A percentile compares a stretch with the other conserved stretches of the same genome.
phyloP scores from a whole-genome alignment of 1,284 basidiomycete species.

The Vanrija sp. region DNA sequence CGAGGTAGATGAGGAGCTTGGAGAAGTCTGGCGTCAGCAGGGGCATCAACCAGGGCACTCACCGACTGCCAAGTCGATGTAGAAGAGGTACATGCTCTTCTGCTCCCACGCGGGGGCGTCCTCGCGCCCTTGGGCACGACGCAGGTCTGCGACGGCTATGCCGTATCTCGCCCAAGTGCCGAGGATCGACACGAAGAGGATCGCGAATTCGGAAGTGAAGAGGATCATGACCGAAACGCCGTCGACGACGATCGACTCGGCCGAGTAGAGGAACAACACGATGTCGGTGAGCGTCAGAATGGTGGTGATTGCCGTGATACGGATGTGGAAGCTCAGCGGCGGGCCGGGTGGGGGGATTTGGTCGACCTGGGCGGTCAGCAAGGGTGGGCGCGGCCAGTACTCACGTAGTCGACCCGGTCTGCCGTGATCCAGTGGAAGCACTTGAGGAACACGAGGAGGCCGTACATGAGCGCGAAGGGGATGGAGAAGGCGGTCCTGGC shows the following conservation, averaged over 20 bases:
- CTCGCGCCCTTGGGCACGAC: conserved; percentile 74
- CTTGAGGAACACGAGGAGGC: conserved; percentile 87
- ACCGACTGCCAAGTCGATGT: conserved; percentile 90
- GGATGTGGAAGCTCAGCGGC: conserved; percentile 72
- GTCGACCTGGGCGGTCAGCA: conserved; percentile 71
- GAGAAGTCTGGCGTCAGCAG: conserved; percentile 66
- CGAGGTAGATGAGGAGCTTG: conserved; percentile 85
- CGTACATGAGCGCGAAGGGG: conserved; percentile 89
- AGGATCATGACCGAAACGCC: conserved; percentile 82
- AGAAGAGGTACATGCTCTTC: conserved; percentile 96
- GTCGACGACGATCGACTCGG: conserved; percentile 31
- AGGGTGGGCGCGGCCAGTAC: conserved; percentile 35
- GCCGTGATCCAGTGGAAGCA: conserved; percentile 96
- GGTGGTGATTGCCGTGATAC: conserved; percentile 59
- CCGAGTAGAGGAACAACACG: conserved; percentile 34
- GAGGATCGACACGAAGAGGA: conserved; percentile 71
- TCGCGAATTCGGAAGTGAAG: conserved; percentile 93
- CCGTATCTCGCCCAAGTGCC: conserved; percentile 78
- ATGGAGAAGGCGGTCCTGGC: conserved; percentile 75
- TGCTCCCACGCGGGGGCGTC: conserved; percentile 93
- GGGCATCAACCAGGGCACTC: conserved; percentile 20
- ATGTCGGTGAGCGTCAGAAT: conserved; percentile 38
- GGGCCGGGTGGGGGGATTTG: conserved; percentile 86
- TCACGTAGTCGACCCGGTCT: conserved; percentile 91
- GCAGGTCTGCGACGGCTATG: conserved; percentile 77